These are phyloP conservation scores for Syzygium syzygioides DNA, from an alignment of 441 rosid species.

Conservation along the genomic window DNA sequence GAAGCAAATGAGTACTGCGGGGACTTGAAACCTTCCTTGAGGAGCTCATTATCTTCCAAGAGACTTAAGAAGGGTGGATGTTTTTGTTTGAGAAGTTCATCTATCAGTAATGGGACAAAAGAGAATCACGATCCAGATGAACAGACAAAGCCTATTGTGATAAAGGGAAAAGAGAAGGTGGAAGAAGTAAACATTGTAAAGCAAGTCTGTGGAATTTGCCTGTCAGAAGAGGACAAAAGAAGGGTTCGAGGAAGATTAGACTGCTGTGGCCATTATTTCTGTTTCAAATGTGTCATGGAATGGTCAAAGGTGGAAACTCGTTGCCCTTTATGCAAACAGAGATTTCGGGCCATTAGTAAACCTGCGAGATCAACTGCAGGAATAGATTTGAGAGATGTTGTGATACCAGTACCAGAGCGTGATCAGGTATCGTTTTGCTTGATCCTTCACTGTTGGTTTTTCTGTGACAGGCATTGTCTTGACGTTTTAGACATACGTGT, in stretches of 20 bases:
- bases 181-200: conserved; percentile 50
- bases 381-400: conserved; percentile 69
- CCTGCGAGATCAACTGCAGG: conserved; percentile 66
- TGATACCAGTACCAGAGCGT: conserved; percentile 68
- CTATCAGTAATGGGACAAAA: conserved; percentile 32
- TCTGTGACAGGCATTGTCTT: not conserved
- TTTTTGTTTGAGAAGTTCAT: conserved; percentile 38
- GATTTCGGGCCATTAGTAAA: conserved; percentile 80
- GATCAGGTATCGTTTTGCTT: conserved; percentile 65
- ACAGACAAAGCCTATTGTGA: conserved; percentile 33
- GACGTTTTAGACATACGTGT: conserved; percentile 2
- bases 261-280: conserved; percentile 92
- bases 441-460: not conserved
- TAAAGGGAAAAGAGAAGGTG: conserved; percentile 75
- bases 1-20: conserved; percentile 55
- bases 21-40: conserved; percentile 18
- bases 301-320: conserved; percentile 99
- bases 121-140: conserved; percentile 36
- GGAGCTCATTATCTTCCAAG: not conserved
- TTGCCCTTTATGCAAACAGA: conserved; percentile 96
- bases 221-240: conserved; percentile 88
- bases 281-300: conserved; percentile 92
- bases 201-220: conserved; percentile 91
- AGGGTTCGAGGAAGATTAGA: conserved; percentile 74
- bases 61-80: not conserved